Evolutionary conservation across 495 filamentous ascomycete genomes (phyloP), one percentile per base, ranked within the genome.

Genomic region (Letharia lupina): DNA sequence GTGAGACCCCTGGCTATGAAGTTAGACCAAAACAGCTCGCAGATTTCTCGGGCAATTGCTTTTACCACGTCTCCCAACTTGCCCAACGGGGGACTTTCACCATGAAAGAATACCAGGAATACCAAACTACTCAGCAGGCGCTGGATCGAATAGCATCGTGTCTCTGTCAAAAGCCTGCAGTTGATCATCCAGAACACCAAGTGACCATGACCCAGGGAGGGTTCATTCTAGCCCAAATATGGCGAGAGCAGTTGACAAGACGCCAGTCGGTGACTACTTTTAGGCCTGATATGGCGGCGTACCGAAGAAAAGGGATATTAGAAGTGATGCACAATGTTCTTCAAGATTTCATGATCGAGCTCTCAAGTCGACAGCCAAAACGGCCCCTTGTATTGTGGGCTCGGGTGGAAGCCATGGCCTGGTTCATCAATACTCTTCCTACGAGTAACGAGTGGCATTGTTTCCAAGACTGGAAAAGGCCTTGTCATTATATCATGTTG

Each of bases 311-410:
- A 18, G 52, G 52, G 2, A 16, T 35, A 33, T 15, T 56, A 5
- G 31, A 56, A 33, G 52, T 56, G 15, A 33, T 56, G 31, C 52
- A 56, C 5, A 56, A 56, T 7, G 6, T 56, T 12, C 31, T 16
- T 3, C 28, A 56, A 56, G 52, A 56, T 56, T 56, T 56, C 52
- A 56, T 35, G 52, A 56, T 56, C 28, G 52, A 56, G 52, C 52
- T 56, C 52, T 56, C 52, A 18, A 56, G 28, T 56, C 52, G 15
- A 7, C 28, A 18, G 31, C 28, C 35, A 56, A 35, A 18, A 16
- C 28, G 52, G 13, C 28, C 52, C 13, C 52, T 56, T 56, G 52
- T 56, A 35, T 8, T 56, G 28, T 56, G 52, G 52, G 52, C 52
- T 13, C 23, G 52, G 13, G 35, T 56, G 11, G 52, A 56, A 35